Base-by-base conservation (phyloP, 148 eudicot genomes). In the Arbutus unedo region DNA sequence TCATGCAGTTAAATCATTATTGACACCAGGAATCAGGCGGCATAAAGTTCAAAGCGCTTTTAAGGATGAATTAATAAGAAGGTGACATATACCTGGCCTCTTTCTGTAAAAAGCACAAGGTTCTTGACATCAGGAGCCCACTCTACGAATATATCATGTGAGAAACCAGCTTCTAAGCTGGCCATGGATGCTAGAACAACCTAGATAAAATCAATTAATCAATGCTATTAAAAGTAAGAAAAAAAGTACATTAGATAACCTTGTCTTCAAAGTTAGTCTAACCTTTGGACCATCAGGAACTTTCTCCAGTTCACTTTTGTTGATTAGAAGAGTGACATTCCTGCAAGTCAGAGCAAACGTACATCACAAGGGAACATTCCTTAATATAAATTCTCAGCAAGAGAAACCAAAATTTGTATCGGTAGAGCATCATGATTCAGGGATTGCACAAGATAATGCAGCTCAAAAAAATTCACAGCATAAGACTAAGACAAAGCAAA, bases 281-380 rank as follows among this genome's bases (percentile, higher is more conserved):
- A 94, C 99, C 98, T 96, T 96, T 82, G 99, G 98, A 74, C 98
- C 98, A 77, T 89, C 95, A 62, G 98, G 97, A 85, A 89, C 87
- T 38, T 92, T 93, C 84, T 96, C 99, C 47, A 96, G 92, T 81
- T 92, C 98, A 88, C 85, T 89, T 90, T 91, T 94, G 82, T 85
- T 94, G 85, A 94, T 87, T 85, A 96, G 83, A 75, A 96, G 97
- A 55, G 92, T 90, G 51, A 94, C 90, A 87, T 96, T 90, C 90
- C 98, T 96, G 84, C 38, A 91, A 83, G 66, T 72, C 21, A 77
- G 79, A 21, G 48, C 54, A 81, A 25, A 86, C 85, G 84, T 64
- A 79, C 77, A 64, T 67, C 50, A 84, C 82, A 67, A 85, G 83
- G 48, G 53, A 79, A 45, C 79, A 47, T 78, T 62, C 79, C 70